These are phyloP conservation scores for Xanthoparmelia taractica DNA, from an alignment of 495 filamentous ascomycete genomes.

Conservation along the genomic window DNA sequence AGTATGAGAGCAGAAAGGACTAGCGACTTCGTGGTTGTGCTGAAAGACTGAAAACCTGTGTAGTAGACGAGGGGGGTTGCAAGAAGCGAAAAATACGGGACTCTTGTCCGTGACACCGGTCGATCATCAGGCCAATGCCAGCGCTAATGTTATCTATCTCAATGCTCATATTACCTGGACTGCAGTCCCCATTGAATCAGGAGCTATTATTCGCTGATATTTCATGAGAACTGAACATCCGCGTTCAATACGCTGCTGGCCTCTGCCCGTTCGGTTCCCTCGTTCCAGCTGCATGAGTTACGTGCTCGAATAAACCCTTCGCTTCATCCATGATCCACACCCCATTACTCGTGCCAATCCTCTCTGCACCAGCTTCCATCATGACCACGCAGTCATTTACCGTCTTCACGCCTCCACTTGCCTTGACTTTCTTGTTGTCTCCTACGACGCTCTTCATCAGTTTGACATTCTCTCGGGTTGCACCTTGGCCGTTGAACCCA, in stretches of 20 bases:
- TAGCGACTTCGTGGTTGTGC: neutral
- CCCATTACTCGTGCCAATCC: constrained; percentile 56
- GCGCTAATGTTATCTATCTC: too few relatives aligned
- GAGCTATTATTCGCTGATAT: too few relatives aligned
- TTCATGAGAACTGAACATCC: constrained; percentile 20
- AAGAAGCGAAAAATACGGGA: neutral
- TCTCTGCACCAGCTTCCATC: constrained; percentile 56
- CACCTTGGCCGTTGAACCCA: constrained; percentile 56
- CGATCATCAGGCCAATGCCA: neutral
- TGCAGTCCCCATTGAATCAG: neutral
- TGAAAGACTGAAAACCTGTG: neutral
- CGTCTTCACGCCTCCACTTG: constrained; percentile 54
- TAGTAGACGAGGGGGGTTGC: neutral
- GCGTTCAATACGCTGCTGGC: constrained; percentile 4
- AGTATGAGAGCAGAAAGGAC: neutral
- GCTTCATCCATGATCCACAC: constrained; percentile 49
- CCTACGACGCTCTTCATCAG: constrained; percentile 48
- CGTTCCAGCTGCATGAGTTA: constrained; percentile 13
- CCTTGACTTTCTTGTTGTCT: constrained; percentile 51
- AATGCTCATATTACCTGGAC: neutral
- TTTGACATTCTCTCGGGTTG: constrained; percentile 46
- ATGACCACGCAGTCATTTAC: constrained; percentile 47
- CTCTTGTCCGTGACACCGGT: neutral
- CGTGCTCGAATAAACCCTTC: constrained; percentile 10
- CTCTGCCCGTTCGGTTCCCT: neutral